A percentile compares a stretch with the other conserved stretches of the same genome.
Evolutionary conservation across 345 rosid species (phyloP).

Genomic region (Lumnitzera littorea): DNA sequence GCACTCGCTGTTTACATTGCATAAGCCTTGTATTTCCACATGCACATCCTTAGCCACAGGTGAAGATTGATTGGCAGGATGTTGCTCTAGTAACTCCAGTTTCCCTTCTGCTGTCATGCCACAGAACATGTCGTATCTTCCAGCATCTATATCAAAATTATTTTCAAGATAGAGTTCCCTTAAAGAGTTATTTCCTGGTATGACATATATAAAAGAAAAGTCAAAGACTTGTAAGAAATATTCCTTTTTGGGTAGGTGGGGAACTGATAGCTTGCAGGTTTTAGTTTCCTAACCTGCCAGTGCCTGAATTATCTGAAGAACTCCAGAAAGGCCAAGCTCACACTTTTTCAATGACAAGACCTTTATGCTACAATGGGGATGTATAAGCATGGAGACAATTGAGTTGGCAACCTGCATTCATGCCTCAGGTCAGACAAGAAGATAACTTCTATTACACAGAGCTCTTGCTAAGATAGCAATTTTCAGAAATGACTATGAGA

Average conservation of each 20-base stretch:
- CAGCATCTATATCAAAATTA: slow-evolving; percentile 30
- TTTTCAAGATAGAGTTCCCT: slow-evolving; percentile 75
- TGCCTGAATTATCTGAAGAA: slow-evolving; percentile 62
- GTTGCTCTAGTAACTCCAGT: slow-evolving; percentile 15
- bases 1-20: slow-evolving; percentile 29
- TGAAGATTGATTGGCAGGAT: slow-evolving; percentile 16
- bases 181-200: slow-evolving; percentile 52
- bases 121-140: slow-evolving; percentile 3
- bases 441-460: not conserved
- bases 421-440: slow-evolving; percentile 11
- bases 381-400: slow-evolving; percentile 46
- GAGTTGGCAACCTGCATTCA: slow-evolving; percentile 58
- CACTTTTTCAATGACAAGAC: slow-evolving; percentile 60
- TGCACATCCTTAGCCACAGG: slow-evolving; percentile 15
- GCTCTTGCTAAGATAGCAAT: not conserved
- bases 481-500: not conserved
- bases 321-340: slow-evolving; percentile 59
- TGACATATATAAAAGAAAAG: slow-evolving; percentile 5
- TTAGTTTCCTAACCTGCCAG: slow-evolving; percentile 44
- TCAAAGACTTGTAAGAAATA: not conserved
- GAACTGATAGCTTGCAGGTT: not conserved
- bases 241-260: not conserved
- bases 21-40: slow-evolving; percentile 18
- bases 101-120: slow-evolving; percentile 3
- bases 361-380: slow-evolving; percentile 55